Percentiles rank a stretch among this genome's conserved stretches.
Conservation (phyloP, 2,329 filamentous ascomycete genomes). For the Aspergillus spinulosporus region DNA sequence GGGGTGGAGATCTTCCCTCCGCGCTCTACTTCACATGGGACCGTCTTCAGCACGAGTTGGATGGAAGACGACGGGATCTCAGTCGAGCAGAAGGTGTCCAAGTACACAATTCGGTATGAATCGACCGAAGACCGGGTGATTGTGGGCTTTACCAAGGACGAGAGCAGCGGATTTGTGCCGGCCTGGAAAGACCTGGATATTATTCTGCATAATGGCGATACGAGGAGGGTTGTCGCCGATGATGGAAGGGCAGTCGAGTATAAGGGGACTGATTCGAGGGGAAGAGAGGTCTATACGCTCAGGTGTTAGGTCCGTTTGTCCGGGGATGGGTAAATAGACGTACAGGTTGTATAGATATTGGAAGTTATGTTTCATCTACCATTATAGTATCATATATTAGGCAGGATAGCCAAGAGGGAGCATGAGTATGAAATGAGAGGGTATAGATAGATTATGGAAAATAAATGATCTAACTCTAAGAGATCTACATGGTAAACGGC, state of each 20-base stretch:
- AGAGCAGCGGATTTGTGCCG: constrained; percentile 47
- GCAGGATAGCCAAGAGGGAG: too few species aligned
- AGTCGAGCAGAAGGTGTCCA: constrained; percentile 42
- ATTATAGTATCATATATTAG: too few species aligned
- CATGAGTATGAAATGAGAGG: neutral
- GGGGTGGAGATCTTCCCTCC: constrained; percentile 61
- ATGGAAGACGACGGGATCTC: constrained; percentile 61
- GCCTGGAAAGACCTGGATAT: constrained; percentile 53
- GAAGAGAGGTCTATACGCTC: constrained; percentile 34
- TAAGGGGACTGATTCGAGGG: constrained; percentile 30
- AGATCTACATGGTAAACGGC: too few species aligned
- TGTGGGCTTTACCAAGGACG: constrained; percentile 45
- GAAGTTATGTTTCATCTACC: neutral
- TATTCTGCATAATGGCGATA: constrained; percentile 54
- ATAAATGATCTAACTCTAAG: too few species aligned
- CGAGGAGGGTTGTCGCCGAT: constrained; percentile 40
- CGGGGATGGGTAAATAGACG: neutral
- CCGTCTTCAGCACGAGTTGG: constrained; percentile 49
- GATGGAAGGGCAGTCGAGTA: constrained; percentile 32
- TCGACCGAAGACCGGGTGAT: constrained; percentile 47
- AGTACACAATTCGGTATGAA: constrained; percentile 47
- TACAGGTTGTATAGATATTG: neutral
- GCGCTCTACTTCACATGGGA: constrained; percentile 40
- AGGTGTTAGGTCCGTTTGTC: constrained; percentile 19
- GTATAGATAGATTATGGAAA: too few species aligned